phyloP scores from a whole-genome alignment of 129 eudicot species.

The Flaveria sonorensis region DNA sequence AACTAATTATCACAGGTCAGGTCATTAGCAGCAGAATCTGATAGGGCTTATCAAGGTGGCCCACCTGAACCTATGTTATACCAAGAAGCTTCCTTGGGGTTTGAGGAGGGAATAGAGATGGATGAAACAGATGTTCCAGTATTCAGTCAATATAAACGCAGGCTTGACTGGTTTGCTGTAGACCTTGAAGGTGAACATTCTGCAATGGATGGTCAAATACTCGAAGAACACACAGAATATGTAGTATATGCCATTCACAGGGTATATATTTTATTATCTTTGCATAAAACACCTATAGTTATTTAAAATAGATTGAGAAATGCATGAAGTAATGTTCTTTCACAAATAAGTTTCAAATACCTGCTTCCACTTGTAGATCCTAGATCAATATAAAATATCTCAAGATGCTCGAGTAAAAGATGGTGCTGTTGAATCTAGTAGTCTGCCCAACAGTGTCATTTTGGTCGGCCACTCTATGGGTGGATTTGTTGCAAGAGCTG shows the following conservation, averaged over 20 bases:
- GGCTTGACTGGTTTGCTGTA: slow-evolving; percentile 97
- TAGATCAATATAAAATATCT: slow-evolving; percentile 87
- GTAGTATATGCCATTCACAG: slow-evolving; percentile 95
- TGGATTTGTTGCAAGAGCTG: slow-evolving; percentile 99
- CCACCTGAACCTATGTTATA: slow-evolving; percentile 70
- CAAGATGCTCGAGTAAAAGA: slow-evolving; percentile 65
- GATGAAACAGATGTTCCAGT: slow-evolving; percentile 45
- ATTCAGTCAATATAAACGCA: slow-evolving; percentile 56
- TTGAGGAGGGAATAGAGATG: slow-evolving; percentile 48
- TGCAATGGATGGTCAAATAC: slow-evolving; percentile 98
- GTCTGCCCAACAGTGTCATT: slow-evolving; percentile 68
- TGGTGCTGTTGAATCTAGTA: slow-evolving; percentile 60
- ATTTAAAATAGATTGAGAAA: not conserved
- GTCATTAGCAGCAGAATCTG: slow-evolving; percentile 92
- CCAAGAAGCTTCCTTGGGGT: slow-evolving; percentile 62
- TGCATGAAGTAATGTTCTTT: slow-evolving; percentile 22
- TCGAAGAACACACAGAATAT: slow-evolving; percentile 95
- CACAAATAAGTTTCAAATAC: slow-evolving; percentile 3
- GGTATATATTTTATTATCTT: slow-evolving; percentile 55
- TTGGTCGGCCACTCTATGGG: slow-evolving; percentile 99
- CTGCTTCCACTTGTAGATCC: slow-evolving; percentile 51
- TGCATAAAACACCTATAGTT: slow-evolving; percentile 25
- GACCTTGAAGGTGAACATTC: slow-evolving; percentile 99
- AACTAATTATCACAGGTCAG: slow-evolving; percentile 63
- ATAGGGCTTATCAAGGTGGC: slow-evolving; percentile 89